Base-by-base conservation (phyloP, 805 yeast species). In the Ogataea ramenticola region DNA sequence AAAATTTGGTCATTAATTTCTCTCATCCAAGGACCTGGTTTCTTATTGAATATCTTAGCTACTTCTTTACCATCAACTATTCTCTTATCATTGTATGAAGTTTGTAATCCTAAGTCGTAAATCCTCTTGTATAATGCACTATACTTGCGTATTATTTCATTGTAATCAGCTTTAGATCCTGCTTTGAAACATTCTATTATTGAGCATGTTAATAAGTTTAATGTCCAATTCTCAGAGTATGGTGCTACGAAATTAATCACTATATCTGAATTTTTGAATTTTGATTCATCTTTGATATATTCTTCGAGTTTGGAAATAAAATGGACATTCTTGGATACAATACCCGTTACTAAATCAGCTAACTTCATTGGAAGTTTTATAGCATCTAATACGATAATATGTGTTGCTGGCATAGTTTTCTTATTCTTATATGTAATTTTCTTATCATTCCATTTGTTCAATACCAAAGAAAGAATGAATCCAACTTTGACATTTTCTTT, bases 21-120 rank as follows among this genome's bases (percentile, higher is more conserved):
- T 9, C 77, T 70, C 74, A 91, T 70, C 96, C 97, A 89, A 6
- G 90, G 89, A 0, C 99, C 99, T 0, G 91, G 86, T 55, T 82
- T 84, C 44, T 68, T 66, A 20, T 70, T 64, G 26, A 85, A 61
- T 19, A 68, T 61, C 36, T 67, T 62, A 42, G 74, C 65, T 38
- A 91, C 61, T 38, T 76, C 74, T 52, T 85, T 87, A 15, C 99
- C 95, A 60, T 86, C 88, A 12, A 90, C 61, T 7, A 86, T 50
- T 1, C 91, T 86, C 54, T 78, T 84, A 45, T 83, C 47, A 0
- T 54, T 57, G 54, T 77, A 70, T 0, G 74, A 79, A 2, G 68
- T 56, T 2, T 50, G 54, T 40, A 86, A 65, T 8, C 60, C 60
- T 11, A 58, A 50, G 3, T 54, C 55, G 0, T 50, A 46, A 15